Conservation (phyloP, 2,329 filamentous ascomycete species). For the Biscogniauxia sp. region DNA sequence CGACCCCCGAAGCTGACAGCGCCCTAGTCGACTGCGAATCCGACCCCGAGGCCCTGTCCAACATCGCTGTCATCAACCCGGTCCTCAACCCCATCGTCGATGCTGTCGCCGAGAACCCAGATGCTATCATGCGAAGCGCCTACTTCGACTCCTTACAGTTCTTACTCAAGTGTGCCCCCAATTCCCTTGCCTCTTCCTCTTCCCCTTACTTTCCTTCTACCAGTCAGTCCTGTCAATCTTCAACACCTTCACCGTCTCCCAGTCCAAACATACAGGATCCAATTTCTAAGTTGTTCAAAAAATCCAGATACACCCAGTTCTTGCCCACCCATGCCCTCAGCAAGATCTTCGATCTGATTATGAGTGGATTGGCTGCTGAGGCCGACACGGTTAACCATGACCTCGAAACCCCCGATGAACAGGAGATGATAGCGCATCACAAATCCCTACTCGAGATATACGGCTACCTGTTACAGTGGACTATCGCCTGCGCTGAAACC, state of each 20-base stretch:
- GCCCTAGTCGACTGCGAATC: constrained; percentile 88
- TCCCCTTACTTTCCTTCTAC: constrained; percentile 20
- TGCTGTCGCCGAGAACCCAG: constrained; percentile 85
- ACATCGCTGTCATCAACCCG: constrained; percentile 70
- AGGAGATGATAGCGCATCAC: constrained; percentile 81
- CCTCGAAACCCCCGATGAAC: constrained; percentile 81
- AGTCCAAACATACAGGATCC: constrained; percentile 38
- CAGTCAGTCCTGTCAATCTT: not conserved
- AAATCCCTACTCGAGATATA: constrained; percentile 92
- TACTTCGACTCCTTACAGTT: constrained; percentile 94
- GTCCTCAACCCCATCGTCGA: constrained; percentile 91
- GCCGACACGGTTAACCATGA: constrained; percentile 83
- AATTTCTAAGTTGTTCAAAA: constrained; percentile 61
- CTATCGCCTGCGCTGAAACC: constrained; percentile 87
- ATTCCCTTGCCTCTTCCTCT: constrained; percentile 39
- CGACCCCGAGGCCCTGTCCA: constrained; percentile 80
- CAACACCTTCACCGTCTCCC: constrained; percentile 13
- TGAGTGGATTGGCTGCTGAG: constrained; percentile 80
- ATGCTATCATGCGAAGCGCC: constrained; percentile 74
- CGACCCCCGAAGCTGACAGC: constrained; percentile 81
- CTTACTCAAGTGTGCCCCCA: constrained; percentile 85
- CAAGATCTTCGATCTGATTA: constrained; percentile 89
- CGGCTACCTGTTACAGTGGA: constrained; percentile 92
- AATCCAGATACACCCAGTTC: constrained; percentile 74
- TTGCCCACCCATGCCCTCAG: constrained; percentile 80